Evolutionary conservation across 2,329 filamentous ascomycete species (phyloP), one percentile per base, ranked within the genome.

Genomic region (Curvularia verruculosa): DNA sequence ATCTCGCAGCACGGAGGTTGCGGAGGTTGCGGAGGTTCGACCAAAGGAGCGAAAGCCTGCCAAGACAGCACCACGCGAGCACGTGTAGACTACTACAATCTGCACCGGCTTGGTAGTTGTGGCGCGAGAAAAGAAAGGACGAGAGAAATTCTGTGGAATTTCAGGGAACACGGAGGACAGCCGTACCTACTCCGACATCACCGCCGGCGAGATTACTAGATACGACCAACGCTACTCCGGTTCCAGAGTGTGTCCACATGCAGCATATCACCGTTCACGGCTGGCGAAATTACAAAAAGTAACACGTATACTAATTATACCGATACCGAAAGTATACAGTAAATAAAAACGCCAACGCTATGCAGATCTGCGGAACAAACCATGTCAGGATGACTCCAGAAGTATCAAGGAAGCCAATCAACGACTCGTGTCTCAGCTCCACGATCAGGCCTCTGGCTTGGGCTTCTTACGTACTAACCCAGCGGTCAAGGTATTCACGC

Each of bases 401-500:
- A 15, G 26, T 21, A 31, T 12, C 2, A 21, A 26, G 26, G 40
- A 43, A 43, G 21, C 40, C 23, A 46, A 34, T 41, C 18, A 18
- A 44, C 18, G 18, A 45, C 36, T 5, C 19, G 26, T 21, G 8
- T 46, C 43, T 31, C 18, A 5, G 2, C 3, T 31, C 9, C 18
- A 19, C n/a, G 26, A 19, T 21, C 28, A 6, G 5, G 18, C n/a
- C 24, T 69, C 55, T 66, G 45, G 34, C 55, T 73, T 77, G 2
- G 71, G 68, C 56, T 76, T 76, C 65, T 71, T 75, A 37, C 74
- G 67, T 39, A 77, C 70, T 53, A 76, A 47, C 1, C 68, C 69
- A n/a, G 59, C 63, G 1, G 63, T 58, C 3, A 76, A 63, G 6
- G 66, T 71, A 13, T 74, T 73, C 10, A 73, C 67, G 1, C 63